Evolutionary conservation across 371 early-diverging fungal species (phyloP).

Genomic region (Mortierella sp.): DNA sequence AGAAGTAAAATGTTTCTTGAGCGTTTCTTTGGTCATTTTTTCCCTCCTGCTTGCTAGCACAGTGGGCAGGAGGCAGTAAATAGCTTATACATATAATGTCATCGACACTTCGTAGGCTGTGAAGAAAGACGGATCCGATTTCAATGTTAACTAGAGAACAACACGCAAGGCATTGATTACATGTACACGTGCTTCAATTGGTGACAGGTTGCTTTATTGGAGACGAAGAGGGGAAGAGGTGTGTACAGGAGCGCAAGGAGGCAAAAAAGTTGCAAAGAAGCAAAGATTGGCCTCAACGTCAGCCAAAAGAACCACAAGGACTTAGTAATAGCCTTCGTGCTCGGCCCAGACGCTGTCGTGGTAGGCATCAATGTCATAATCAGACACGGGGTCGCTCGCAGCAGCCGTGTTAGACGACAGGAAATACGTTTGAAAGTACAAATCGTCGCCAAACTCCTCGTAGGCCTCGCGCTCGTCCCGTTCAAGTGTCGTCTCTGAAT

Average conservation of each 20-base stretch:
- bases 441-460: conserved; percentile 1
- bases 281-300: background rate
- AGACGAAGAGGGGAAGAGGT: background rate
- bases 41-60: background rate
- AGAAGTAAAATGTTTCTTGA: conserved; percentile 16
- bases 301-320: background rate
- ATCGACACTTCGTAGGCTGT: background rate
- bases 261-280: background rate
- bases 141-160: background rate
- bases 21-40: background rate
- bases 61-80: background rate
- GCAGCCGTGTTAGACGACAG: background rate
- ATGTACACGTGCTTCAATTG: background rate
- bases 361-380: background rate
- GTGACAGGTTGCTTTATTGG: background rate
- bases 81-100: background rate
- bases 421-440: background rate
- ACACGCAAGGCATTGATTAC: background rate
- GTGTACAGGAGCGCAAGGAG: background rate
- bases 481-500: conserved; percentile 9
- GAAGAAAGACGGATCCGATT: background rate
- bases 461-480: conserved; percentile 9
- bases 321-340: background rate
- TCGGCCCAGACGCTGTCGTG: background rate
- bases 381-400: background rate